A percentile compares a stretch with the other conserved stretches of the same genome.
Evolutionary conservation across 495 filamentous ascomycete species (phyloP).

Genomic region (Annulohypoxylon maeteangense): DNA sequence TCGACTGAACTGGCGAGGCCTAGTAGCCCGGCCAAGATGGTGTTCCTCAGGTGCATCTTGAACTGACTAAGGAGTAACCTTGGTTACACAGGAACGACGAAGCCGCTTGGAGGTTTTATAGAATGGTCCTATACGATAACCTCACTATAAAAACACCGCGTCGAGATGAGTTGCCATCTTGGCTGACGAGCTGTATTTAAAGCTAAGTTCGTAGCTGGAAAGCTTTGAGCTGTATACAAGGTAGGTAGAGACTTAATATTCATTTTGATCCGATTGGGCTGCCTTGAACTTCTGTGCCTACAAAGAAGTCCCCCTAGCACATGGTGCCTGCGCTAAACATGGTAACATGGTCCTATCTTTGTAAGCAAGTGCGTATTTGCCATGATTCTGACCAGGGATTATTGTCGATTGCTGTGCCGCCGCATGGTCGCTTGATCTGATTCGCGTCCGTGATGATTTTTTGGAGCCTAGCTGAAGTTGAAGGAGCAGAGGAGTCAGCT

Average conservation of each 20-base stretch:
- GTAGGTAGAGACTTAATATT: too few species aligned
- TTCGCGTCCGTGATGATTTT: background rate
- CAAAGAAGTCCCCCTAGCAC: background rate
- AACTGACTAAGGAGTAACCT: background rate
- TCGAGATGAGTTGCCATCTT: background rate
- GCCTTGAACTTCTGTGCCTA: background rate
- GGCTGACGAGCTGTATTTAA: constrained; percentile 17
- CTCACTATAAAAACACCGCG: background rate
- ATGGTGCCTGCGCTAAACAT: background rate
- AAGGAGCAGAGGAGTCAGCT: constrained; percentile 1
- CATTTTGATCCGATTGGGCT: background rate
- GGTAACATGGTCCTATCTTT: background rate
- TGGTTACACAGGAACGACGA: background rate
- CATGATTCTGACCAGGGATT: background rate
- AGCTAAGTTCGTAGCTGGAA: background rate
- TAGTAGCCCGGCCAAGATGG: constrained; percentile 12
- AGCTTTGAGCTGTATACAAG: constrained; percentile 26
- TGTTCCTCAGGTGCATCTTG: constrained; percentile 11
- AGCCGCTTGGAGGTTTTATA: background rate
- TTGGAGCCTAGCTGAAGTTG: background rate
- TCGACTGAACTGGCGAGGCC: constrained; percentile 13
- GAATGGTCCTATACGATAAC: background rate
- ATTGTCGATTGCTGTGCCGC: background rate
- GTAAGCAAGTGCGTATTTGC: background rate
- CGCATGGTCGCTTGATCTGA: background rate